Percentiles rank a stretch among this genome's conserved stretches.
Evolutionary conservation across 345 rosid species (phyloP).

Genomic region (Syzygium oleosum): DNA sequence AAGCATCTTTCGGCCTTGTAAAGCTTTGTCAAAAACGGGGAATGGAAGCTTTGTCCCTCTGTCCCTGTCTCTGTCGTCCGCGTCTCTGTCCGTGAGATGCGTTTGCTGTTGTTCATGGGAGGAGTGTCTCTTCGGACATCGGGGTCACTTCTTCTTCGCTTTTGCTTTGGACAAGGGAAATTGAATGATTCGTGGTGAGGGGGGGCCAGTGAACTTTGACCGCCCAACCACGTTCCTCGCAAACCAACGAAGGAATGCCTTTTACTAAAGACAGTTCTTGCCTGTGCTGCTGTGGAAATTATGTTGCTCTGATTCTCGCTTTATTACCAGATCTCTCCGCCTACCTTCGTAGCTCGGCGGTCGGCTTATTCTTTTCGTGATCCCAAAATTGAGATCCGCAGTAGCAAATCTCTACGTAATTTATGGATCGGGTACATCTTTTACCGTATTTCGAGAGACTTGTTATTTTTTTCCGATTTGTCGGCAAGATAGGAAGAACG

Average conservation of each 20-base stretch:
- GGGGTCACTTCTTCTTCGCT: neutral
- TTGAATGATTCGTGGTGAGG: neutral
- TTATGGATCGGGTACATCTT: neutral
- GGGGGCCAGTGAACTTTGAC: neutral
- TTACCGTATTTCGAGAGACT: neutral
- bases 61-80: neutral
- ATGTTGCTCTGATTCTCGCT: neutral
- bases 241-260: neutral
- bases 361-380: neutral
- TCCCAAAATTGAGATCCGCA: neutral
- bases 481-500: neutral
- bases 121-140: neutral
- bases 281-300: neutral
- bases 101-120: neutral
- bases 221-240: neutral
- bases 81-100: neutral
- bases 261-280: neutral
- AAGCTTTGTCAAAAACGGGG: neutral
- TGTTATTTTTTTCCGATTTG: neutral
- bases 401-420: neutral
- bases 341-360: neutral
- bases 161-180: neutral
- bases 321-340: neutral
- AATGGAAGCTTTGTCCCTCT: neutral
- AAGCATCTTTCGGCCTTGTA: constrained; percentile 22